Percentiles rank a stretch among this genome's conserved stretches.
phyloP scores from a whole-genome alignment of 768 basidiomycete species.

The Podaxis rugospora region DNA sequence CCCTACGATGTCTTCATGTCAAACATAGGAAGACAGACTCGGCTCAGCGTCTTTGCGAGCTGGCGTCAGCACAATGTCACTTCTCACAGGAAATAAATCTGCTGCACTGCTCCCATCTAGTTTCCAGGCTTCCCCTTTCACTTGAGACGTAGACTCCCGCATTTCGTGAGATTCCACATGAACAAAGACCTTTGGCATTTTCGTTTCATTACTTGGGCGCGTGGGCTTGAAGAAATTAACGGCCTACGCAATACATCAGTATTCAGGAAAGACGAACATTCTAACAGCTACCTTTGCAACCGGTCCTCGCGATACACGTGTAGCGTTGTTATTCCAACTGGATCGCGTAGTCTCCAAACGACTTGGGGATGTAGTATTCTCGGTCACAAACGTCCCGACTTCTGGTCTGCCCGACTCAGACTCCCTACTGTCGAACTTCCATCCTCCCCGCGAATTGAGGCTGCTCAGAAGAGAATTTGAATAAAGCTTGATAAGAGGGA shows the following conservation, averaged over 20 bases:
- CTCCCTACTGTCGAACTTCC: not conserved
- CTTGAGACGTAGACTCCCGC: not conserved
- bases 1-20: not conserved
- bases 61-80: not conserved
- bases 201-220: not conserved
- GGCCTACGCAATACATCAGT: not conserved
- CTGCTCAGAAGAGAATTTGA: not conserved
- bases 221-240: not conserved
- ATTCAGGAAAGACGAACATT: too few species aligned
- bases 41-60: not conserved
- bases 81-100: not conserved
- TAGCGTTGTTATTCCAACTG: not conserved
- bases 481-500: not conserved
- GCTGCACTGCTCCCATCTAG: too few species aligned
- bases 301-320: not conserved
- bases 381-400: not conserved
- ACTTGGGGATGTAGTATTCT: not conserved
- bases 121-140: not conserved
- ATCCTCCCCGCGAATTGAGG: not conserved
- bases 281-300: not conserved
- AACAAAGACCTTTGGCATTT: not conserved
- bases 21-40: not conserved
- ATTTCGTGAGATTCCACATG: constrained; percentile 8
- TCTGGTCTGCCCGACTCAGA: not conserved
- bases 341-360: not conserved